Percentiles rank a stretch among this genome's conserved stretches.
Conservation (phyloP, 2,329 filamentous ascomycete species). For the Cadophora malorum region DNA sequence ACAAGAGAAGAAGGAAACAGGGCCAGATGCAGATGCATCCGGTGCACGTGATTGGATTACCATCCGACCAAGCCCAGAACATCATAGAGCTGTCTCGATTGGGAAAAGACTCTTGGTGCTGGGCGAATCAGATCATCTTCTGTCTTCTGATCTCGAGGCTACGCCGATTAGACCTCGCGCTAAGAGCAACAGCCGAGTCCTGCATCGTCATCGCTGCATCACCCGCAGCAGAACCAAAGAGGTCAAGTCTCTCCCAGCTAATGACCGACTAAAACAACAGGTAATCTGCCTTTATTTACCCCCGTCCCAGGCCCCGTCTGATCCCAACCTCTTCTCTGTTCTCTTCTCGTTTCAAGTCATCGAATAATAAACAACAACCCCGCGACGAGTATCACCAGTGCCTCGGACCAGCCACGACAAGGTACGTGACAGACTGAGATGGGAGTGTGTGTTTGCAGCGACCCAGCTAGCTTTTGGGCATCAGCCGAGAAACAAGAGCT, state of each 20-base stretch:
- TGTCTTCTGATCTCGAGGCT: background rate
- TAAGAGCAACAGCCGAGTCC: conserved; percentile 22
- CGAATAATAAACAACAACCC: conserved; percentile 12
- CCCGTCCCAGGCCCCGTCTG: background rate
- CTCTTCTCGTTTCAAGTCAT: conserved; percentile 7
- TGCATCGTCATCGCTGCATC: conserved; percentile 24
- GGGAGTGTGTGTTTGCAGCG: conserved; percentile 10
- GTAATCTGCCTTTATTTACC: conserved; percentile 23
- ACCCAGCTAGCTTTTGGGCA: background rate
- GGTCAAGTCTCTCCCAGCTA: conserved; percentile 22
- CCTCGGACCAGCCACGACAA: conserved; percentile 19
- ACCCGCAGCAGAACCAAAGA: background rate
- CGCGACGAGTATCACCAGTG: conserved; percentile 21
- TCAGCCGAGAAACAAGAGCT: background rate
- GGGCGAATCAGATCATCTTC: background rate
- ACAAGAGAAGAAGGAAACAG: background rate
- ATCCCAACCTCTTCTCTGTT: background rate
- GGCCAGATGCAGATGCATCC: background rate
- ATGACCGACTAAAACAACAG: conserved; percentile 18
- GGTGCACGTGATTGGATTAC: background rate
- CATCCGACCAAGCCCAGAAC: background rate
- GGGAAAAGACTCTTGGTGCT: background rate
- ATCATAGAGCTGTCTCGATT: background rate
- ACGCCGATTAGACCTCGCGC: background rate
- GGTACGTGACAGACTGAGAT: conserved; percentile 23